Conservation (phyloP, 1,139 yeast genomes). For the Wickerhamomyces sp. region DNA sequence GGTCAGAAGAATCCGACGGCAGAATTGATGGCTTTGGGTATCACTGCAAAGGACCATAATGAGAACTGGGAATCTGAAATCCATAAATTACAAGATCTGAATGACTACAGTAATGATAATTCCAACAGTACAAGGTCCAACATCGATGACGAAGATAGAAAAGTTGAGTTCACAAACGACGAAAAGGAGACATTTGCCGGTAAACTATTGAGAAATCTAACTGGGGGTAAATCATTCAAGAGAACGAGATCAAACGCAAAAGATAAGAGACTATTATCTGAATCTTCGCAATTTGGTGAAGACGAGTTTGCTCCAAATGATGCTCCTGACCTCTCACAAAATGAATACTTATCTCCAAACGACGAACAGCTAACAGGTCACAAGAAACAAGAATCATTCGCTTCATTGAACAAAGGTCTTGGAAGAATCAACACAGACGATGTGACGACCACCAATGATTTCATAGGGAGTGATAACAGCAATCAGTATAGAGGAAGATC, state of each 20-base stretch:
- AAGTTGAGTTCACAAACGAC: slow-evolving; percentile 12
- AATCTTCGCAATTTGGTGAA: slow-evolving; percentile 6
- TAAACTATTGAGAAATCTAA: slow-evolving; percentile 28
- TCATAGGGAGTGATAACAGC: slow-evolving; percentile 8
- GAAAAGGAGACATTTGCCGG: slow-evolving; percentile 29
- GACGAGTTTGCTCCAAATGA: slow-evolving; percentile 2
- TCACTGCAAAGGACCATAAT: slow-evolving; percentile 68
- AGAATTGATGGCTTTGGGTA: slow-evolving; percentile 62
- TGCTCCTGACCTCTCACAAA: background rate
- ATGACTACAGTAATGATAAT: slow-evolving; percentile 8
- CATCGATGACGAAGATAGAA: slow-evolving; percentile 13
- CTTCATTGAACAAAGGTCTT: slow-evolving; percentile 14
- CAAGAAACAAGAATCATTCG: slow-evolving; percentile 13
- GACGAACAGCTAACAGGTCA: slow-evolving; percentile 5
- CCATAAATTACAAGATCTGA: slow-evolving; percentile 41
- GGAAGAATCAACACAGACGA: slow-evolving; percentile 7
- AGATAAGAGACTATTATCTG: slow-evolving; percentile 13
- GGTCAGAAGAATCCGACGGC: slow-evolving; percentile 36
- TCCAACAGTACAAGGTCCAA: slow-evolving; percentile 10
- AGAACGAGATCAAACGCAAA: slow-evolving; percentile 11
- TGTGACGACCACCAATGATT: slow-evolving; percentile 18
- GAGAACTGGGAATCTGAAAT: slow-evolving; percentile 66
- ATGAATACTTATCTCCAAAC: slow-evolving; percentile 3
- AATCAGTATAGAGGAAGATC: slow-evolving; percentile 2
- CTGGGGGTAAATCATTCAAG: slow-evolving; percentile 19